Conservation (phyloP, 2,329 filamentous ascomycete genomes). For the Aspergillus sp. region DNA sequence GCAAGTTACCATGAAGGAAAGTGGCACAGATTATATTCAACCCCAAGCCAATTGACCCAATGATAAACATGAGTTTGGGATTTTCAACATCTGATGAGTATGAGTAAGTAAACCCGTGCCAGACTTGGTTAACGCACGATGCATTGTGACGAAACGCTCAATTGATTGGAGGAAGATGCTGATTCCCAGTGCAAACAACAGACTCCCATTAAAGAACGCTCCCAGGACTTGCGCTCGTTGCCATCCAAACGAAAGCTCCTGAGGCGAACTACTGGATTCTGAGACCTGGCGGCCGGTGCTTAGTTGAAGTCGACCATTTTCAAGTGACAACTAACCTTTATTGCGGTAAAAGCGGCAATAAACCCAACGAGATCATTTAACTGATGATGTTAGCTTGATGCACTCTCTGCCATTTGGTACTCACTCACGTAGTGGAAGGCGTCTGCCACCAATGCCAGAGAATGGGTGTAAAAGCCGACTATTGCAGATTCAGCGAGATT, state of each 20-base stretch:
- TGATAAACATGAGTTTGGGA: conserved; percentile 65
- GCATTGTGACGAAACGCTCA: conserved; percentile 52
- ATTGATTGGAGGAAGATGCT: conserved; percentile 73
- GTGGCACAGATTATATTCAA: conserved; percentile 67
- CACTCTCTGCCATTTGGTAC: background rate
- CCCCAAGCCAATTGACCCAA: conserved; percentile 65
- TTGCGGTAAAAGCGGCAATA: conserved; percentile 63
- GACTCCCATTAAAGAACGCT: conserved; percentile 78
- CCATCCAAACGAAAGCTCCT: conserved; percentile 71
- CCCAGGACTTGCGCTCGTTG: conserved; percentile 70
- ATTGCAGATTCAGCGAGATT: background rate
- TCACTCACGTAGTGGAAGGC: conserved; percentile 71
- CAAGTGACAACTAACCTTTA: conserved; percentile 51
- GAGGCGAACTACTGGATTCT: conserved; percentile 59
- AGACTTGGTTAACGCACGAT: conserved; percentile 21
- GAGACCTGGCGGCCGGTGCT: conserved; percentile 43
- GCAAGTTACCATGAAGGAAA: conserved; percentile 60
- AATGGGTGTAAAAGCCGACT: conserved; percentile 70
- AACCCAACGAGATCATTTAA: conserved; percentile 72
- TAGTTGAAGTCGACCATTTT: too few relatives aligned
- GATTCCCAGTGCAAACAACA: conserved; percentile 68
- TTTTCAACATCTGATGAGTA: conserved; percentile 59
- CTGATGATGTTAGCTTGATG: conserved; percentile 38
- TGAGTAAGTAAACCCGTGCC: background rate
- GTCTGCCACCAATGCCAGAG: conserved; percentile 71